These are phyloP conservation scores for Cladophialophora bantiana DNA, from an alignment of 2,329 filamentous ascomycete species.

Conservation along the genomic window DNA sequence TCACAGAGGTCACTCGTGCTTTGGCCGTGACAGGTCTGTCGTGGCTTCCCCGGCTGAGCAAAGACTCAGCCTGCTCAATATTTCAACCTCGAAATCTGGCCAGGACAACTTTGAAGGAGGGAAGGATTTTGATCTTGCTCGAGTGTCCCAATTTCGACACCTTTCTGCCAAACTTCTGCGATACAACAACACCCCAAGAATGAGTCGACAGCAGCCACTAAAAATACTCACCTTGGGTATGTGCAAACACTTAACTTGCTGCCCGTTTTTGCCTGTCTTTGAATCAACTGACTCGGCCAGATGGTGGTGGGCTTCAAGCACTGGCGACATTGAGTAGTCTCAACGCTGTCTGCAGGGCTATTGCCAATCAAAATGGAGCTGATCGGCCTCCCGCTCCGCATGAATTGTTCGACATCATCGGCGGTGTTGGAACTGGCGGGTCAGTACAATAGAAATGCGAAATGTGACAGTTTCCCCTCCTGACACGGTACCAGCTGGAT, in stretches of 20 bases:
- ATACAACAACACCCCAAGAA: constrained; percentile 3
- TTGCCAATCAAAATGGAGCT: constrained; percentile 30
- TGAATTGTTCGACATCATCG: constrained; percentile 35
- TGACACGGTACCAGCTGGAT: constrained; percentile 27
- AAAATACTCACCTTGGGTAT: constrained; percentile 35
- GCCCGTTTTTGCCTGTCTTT: background rate
- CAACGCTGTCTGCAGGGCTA: constrained; percentile 31
- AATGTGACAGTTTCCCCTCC: background rate
- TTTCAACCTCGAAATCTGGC: background rate
- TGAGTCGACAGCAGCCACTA: constrained; percentile 24
- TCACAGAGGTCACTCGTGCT: background rate
- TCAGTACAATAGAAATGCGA: constrained; percentile 10
- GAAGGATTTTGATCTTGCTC: background rate
- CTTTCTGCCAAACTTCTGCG: background rate
- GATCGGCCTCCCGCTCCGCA: constrained; percentile 27
- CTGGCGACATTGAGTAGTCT: constrained; percentile 34
- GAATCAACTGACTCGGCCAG: constrained; percentile 15
- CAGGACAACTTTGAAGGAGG: background rate
- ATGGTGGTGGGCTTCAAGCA: constrained; percentile 36
- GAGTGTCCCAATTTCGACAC: background rate
- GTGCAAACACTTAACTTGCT: constrained; percentile 5
- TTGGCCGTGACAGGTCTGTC: background rate
- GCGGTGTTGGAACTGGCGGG: constrained; percentile 34
- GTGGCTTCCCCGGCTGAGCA: background rate
- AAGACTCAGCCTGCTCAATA: background rate